A percentile compares a stretch with the other conserved stretches of the same genome.
These are phyloP conservation scores for Russula earlei DNA, from an alignment of 768 basidiomycete genomes.

Conservation along the genomic window DNA sequence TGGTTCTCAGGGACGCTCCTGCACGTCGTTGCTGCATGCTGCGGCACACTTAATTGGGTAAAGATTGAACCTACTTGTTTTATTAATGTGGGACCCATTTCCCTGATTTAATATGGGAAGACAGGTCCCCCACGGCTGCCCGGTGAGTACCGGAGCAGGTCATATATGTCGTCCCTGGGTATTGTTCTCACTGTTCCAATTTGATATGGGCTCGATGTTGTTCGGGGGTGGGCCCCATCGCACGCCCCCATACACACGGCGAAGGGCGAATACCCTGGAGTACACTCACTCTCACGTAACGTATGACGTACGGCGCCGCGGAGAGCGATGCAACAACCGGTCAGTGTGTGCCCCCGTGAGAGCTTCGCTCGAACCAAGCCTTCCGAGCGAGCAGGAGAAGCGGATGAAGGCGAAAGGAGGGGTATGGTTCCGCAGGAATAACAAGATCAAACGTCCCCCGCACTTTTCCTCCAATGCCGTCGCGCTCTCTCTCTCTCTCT, in stretches of 20 bases:
- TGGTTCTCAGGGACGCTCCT: neutral
- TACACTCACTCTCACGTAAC: slow-evolving; percentile 1
- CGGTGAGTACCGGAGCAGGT: neutral
- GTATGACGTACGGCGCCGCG: slow-evolving; percentile 6
- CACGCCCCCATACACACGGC: neutral
- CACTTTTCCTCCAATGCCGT: too few relatives aligned
- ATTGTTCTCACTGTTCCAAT: slow-evolving; percentile 5
- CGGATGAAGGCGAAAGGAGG: too few relatives aligned
- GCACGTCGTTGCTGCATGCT: neutral
- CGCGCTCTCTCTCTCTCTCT: too few relatives aligned
- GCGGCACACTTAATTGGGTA: slow-evolving; percentile 5
- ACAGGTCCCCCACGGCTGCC: neutral
- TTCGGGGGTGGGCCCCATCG: neutral
- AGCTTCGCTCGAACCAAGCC: neutral
- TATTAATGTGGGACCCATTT: slow-evolving; percentile 15
- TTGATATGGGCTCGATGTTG: slow-evolving; percentile 1
- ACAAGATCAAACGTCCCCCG: too few relatives aligned
- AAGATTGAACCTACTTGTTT: slow-evolving; percentile 12
- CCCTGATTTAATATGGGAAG: slow-evolving; percentile 7
- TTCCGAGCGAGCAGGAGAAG: too few relatives aligned
- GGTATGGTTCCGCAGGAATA: too few relatives aligned
- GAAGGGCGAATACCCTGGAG: slow-evolving; percentile 1
- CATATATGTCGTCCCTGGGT: neutral
- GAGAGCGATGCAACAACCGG: neutral
- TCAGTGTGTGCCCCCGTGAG: neutral